Evolutionary conservation across 371 early-diverging fungal species (phyloP).

Genomic region (Haplosporangium sp.): DNA sequence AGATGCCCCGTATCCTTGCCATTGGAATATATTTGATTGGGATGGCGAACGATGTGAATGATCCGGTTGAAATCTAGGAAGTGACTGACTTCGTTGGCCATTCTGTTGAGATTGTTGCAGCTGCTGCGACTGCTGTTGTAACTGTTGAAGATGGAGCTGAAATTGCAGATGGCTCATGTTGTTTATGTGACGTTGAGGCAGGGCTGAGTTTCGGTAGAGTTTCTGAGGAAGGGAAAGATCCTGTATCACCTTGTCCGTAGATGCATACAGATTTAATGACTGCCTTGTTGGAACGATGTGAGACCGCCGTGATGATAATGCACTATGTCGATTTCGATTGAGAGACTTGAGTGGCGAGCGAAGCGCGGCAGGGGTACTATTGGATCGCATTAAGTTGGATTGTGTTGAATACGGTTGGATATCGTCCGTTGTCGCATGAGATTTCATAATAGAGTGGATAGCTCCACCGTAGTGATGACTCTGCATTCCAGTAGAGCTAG

Average conservation of each 20-base stretch:
- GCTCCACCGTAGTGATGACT: conserved; percentile 16
- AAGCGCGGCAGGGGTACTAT: conserved; percentile 47
- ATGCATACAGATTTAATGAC: conserved; percentile 43
- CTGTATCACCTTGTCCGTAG: conserved; percentile 50
- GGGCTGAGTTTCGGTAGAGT: conserved; percentile 36
- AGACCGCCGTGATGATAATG: conserved; percentile 34
- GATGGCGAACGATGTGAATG: conserved; percentile 15
- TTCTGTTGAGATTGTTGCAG: conserved; percentile 36
- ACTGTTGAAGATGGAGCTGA: conserved; percentile 39
- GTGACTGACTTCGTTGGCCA: conserved; percentile 22
- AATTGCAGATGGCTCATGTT: conserved; percentile 45
- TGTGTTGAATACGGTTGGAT: conserved; percentile 30
- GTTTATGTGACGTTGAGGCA: conserved; percentile 39
- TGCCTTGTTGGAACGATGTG: conserved; percentile 28
- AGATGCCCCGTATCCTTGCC: conserved; percentile 14
- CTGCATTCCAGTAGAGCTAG: conserved; percentile 8
- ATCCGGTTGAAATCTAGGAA: conserved; percentile 23
- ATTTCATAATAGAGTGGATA: conserved; percentile 11
- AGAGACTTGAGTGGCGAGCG: conserved; percentile 36
- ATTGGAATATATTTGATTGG: conserved; percentile 16
- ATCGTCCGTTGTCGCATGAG: conserved; percentile 29
- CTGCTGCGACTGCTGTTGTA: conserved; percentile 22
- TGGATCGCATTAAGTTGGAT: conserved; percentile 40
- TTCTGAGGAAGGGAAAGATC: conserved; percentile 50
- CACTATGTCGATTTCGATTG: conserved; percentile 38